A percentile compares a stretch with the other conserved stretches of the same genome.
These are phyloP conservation scores for Cyclocybe cylindracea DNA, from an alignment of 768 basidiomycete species.

Conservation along the genomic window DNA sequence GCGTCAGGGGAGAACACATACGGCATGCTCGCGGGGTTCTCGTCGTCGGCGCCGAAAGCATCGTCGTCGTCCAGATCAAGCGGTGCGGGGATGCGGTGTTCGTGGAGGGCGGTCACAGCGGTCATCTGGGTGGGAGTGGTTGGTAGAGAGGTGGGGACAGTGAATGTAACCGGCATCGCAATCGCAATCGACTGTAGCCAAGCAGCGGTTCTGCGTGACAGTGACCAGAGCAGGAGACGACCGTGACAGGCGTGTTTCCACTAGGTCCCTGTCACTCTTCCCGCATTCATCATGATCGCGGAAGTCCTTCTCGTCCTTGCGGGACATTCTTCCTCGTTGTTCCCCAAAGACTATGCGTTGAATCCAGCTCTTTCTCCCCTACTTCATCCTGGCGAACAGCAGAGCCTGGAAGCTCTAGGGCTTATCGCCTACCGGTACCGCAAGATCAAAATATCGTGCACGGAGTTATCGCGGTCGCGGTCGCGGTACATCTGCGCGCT, in stretches of 20 bases:
- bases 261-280: constrained; percentile 5
- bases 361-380: constrained; percentile 67
- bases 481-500: constrained; percentile 83
- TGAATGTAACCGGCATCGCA: not conserved
- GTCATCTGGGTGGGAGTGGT: constrained; percentile 3
- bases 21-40: constrained; percentile 37
- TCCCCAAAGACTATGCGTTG: constrained; percentile 58
- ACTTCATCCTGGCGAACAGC: constrained; percentile 87
- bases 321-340: constrained; percentile 86
- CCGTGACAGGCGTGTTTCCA: constrained; percentile 14
- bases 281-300: constrained; percentile 65
- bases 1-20: constrained; percentile 60
- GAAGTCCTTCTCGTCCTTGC: constrained; percentile 86
- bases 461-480: constrained; percentile 50
- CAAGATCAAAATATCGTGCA: constrained; percentile 63
- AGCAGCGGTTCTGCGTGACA: constrained; percentile 3
- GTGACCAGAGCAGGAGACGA: not conserved
- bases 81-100: constrained; percentile 11
- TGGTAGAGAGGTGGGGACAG: constrained; percentile 3
- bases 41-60: constrained; percentile 70
- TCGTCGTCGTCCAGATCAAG: constrained; percentile 39
- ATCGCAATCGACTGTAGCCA: constrained; percentile 3
- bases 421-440: constrained; percentile 75
- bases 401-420: constrained; percentile 80
- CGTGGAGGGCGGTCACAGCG: constrained; percentile 1